A percentile compares a stretch with the other conserved stretches of the same genome.
Evolutionary conservation across 768 basidiomycete genomes (phyloP).

Genomic region (Hortiboletus campestris): DNA sequence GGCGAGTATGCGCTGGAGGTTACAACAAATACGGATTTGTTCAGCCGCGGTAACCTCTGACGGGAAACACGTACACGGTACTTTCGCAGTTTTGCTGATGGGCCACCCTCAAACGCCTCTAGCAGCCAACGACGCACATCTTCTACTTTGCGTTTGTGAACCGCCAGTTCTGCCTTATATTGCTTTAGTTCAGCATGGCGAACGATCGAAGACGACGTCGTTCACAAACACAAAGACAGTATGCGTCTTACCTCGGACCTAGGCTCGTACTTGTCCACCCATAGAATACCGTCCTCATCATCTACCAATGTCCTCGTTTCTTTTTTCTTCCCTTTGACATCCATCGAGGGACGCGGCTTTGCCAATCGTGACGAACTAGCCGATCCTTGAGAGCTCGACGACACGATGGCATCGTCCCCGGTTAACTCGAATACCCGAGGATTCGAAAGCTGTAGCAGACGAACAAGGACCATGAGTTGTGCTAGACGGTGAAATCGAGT

Average conservation of each 20-base stretch:
- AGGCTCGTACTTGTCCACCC: conserved; percentile 68
- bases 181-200: neutral
- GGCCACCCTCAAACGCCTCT: conserved; percentile 70
- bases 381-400: conserved; percentile 5
- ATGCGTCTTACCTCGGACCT: conserved; percentile 47
- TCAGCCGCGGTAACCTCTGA: neutral
- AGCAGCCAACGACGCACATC: conserved; percentile 72
- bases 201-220: neutral
- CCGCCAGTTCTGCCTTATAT: conserved; percentile 65
- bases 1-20: conserved; percentile 71
- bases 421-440: conserved; percentile 25
- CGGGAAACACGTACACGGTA: conserved; percentile 59
- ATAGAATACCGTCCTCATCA: conserved; percentile 41
- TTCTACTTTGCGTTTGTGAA: conserved; percentile 77
- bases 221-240: neutral
- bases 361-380: conserved; percentile 1
- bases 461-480: neutral
- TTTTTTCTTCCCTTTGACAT: conserved; percentile 28
- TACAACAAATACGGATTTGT: neutral
- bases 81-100: conserved; percentile 59
- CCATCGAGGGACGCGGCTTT: neutral
- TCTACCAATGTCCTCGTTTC: neutral
- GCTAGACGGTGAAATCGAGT: neutral
- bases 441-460: conserved; percentile 16
- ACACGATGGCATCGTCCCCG: conserved; percentile 5